phyloP scores from a whole-genome alignment of 805 yeast genomes.

The Candida coquimbonensis region DNA sequence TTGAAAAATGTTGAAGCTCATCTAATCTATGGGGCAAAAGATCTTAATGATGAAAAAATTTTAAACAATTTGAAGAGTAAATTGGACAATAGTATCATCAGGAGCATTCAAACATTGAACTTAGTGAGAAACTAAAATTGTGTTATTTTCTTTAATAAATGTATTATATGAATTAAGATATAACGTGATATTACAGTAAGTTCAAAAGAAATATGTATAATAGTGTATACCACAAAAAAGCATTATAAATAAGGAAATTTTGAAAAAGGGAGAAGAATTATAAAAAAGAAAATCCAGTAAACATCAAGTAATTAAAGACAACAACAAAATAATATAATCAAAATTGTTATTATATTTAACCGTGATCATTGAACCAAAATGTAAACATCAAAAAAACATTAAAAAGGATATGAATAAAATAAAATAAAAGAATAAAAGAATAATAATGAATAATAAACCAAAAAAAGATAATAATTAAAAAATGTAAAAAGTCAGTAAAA shows the following conservation, averaged over 20 bases:
- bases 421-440: background rate
- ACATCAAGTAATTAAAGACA: too few species aligned
- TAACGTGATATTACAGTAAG: background rate
- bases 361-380: too few species aligned
- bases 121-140: background rate
- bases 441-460: background rate
- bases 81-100: background rate
- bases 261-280: too few species aligned
- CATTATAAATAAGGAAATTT: too few species aligned
- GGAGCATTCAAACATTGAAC: background rate
- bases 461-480: background rate
- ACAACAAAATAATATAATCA: too few species aligned
- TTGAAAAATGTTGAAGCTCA: background rate
- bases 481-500: background rate
- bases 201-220: too few species aligned
- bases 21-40: slow-evolving; percentile 13
- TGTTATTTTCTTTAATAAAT: background rate
- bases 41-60: slow-evolving; percentile 3
- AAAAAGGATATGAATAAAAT: background rate
- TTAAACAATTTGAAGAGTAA: slow-evolving; percentile 11
- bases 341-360: too few species aligned
- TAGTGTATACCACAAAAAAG: too few species aligned
- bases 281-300: too few species aligned
- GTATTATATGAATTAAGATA: background rate
- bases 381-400: background rate